Base-by-base conservation (phyloP, 441 rosid genomes). In the Hura crepitans region DNA sequence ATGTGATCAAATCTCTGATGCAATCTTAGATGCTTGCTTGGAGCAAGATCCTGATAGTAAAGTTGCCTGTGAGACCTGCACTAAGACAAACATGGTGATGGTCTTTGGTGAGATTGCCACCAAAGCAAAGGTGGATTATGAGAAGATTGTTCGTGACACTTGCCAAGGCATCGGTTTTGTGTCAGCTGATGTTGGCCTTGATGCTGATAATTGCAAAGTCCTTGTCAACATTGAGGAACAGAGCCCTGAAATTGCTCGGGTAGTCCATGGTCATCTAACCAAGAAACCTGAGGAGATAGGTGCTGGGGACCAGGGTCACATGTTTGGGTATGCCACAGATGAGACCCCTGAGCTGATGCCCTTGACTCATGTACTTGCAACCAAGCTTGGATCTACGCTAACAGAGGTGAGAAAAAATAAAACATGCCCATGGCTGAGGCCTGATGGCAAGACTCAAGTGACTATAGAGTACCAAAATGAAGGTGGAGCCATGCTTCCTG, bases 31-130 rank as follows among this genome's bases (percentile, higher is more conserved):
- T 73, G 91, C 89, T n/a, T 89, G 94, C 68, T 71, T 89, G 35
- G 95, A 87, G 6, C 95, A 89, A 72, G 92, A 89, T 72, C 92
- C 90, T 0, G 92, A 85, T 56, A 89, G 92, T 85, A 87, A 89
- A 70, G 91, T 88, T 15, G 93, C 93, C 0, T 86, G 93, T 70
- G 93, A 88, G 78, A 88, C 91, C 23, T 88, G 93, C 31, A 85
- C 91, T 74, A 88, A 88, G 84, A 88, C 91, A 18, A 88, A 88
- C 31, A 85, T 88, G 93, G 93, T 85, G 27, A 88, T 88, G 93
- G 93, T 88, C 30, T 86, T 86, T 47, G 93, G 93, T 64, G 90
- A 88, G 85, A 86, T 88, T 80, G 86, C 93, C 0, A 88, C 91
- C 60, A 80, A 87, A 2, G 69, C 35, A 17, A 50, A 61, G 13